phyloP scores from a whole-genome alignment of 1,284 basidiomycete species.

The Ustilago tritici region DNA sequence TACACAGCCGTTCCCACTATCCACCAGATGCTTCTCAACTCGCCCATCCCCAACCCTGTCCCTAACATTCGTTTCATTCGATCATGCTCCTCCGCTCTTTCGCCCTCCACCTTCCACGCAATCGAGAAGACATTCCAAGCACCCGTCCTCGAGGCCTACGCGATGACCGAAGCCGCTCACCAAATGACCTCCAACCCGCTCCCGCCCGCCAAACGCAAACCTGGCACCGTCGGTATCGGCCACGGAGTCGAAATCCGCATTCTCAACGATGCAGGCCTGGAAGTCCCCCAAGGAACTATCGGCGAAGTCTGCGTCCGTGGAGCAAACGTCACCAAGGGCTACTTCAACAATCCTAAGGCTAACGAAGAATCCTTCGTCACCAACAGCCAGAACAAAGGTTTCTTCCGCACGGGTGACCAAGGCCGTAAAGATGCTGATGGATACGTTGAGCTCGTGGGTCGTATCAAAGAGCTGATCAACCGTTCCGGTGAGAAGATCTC shows the following conservation, averaged over 20 bases:
- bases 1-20: slow-evolving; percentile 72
- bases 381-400: slow-evolving; percentile 70
- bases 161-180: slow-evolving; percentile 71
- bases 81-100: slow-evolving; percentile 72
- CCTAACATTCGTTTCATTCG: slow-evolving; percentile 73
- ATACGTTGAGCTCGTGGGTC: slow-evolving; percentile 73
- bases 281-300: slow-evolving; percentile 67
- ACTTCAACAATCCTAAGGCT: slow-evolving; percentile 72
- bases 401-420: slow-evolving; percentile 76
- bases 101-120: slow-evolving; percentile 71
- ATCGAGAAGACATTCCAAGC: slow-evolving; percentile 72
- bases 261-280: slow-evolving; percentile 70
- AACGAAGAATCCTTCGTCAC: slow-evolving; percentile 69
- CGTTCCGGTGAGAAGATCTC: slow-evolving; percentile 78
- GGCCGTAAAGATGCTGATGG: slow-evolving; percentile 76
- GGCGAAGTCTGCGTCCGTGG: slow-evolving; percentile 73
- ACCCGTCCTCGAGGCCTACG: slow-evolving; percentile 73
- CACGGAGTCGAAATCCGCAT: slow-evolving; percentile 72
- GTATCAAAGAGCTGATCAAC: slow-evolving; percentile 70
- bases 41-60: slow-evolving; percentile 67
- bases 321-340: slow-evolving; percentile 72
- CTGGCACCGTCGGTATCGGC: slow-evolving; percentile 72
- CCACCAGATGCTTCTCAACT: slow-evolving; percentile 72
- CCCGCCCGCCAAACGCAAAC: slow-evolving; percentile 70
- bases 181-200: slow-evolving; percentile 72